Conservation (phyloP, 2,329 filamentous ascomycete species). For the Diaporthe nobilis region DNA sequence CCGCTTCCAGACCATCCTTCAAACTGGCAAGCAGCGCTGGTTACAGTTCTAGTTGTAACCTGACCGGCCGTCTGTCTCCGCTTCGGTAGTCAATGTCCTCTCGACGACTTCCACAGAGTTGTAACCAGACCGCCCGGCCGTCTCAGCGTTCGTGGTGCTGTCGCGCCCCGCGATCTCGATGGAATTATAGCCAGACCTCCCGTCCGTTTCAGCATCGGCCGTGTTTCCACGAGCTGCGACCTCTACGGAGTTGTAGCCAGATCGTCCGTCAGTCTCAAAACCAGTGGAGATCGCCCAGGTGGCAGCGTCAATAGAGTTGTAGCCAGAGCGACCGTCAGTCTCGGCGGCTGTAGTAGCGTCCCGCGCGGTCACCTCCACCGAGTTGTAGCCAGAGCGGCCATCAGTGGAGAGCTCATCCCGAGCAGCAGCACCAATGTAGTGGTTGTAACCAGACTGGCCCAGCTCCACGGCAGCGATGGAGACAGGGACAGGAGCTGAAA, state of each 20-base stretch:
- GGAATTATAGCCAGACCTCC: neutral
- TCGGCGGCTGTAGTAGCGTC: neutral
- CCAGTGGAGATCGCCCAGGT: neutral
- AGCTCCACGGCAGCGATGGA: neutral
- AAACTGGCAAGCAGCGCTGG: neutral
- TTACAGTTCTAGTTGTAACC: conserved; percentile 7
- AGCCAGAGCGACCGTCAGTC: neutral
- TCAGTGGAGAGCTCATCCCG: neutral
- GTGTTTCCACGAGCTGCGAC: neutral
- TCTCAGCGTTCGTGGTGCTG: neutral
- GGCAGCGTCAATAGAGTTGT: conserved; percentile 5
- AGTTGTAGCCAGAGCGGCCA: conserved; percentile 18
- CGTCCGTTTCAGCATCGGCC: neutral
- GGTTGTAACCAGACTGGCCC: neutral
- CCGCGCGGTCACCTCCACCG: neutral
- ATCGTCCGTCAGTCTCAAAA: neutral
- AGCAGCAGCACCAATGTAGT: neutral
- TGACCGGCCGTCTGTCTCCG: conserved; percentile 10
- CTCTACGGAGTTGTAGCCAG: conserved; percentile 7
- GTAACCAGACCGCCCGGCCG: neutral
- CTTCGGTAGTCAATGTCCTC: neutral
- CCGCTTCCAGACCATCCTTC: neutral
- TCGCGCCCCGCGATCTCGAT: neutral
- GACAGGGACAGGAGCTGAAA: neutral
- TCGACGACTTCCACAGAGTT: neutral